Conservation (phyloP, 2,329 filamentous ascomycete species). For the Raffaelea arxii region DNA sequence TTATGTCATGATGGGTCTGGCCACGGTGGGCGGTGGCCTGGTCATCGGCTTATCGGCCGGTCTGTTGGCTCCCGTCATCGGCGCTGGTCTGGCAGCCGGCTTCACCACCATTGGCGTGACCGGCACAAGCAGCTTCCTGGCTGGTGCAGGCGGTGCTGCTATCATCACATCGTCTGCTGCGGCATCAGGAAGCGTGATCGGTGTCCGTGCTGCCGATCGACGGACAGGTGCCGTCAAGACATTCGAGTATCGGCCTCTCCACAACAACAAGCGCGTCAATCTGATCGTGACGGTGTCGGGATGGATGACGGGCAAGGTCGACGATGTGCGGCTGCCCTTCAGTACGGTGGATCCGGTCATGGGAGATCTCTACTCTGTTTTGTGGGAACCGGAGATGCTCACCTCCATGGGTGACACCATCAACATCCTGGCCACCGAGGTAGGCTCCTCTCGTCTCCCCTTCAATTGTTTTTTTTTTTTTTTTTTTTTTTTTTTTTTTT, state of each 20-base stretch:
- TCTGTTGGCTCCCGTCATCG: constrained; percentile 84
- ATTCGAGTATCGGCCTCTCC: constrained; percentile 90
- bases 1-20: constrained; percentile 92
- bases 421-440: constrained; percentile 95
- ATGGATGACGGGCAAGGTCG: constrained; percentile 97
- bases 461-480: background rate
- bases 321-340: constrained; percentile 90
- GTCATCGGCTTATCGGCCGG: constrained; percentile 94
- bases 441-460: constrained; percentile 32
- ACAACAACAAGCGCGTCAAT: constrained; percentile 97
- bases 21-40: constrained; percentile 86
- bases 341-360: constrained; percentile 96
- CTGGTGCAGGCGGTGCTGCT: constrained; percentile 83
- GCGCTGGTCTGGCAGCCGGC: constrained; percentile 83
- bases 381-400: constrained; percentile 98
- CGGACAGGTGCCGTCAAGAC: constrained; percentile 88
- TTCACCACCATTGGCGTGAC: constrained; percentile 91
- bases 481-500: background rate
- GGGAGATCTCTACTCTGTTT: constrained; percentile 93
- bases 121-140: constrained; percentile 80
- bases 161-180: constrained; percentile 88
- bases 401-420: constrained; percentile 97
- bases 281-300: constrained; percentile 90
- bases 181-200: constrained; percentile 78
- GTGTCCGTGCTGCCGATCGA: constrained; percentile 72